phyloP scores from a whole-genome alignment of 1,284 basidiomycete species.

The Microbotryum violaceum region DNA sequence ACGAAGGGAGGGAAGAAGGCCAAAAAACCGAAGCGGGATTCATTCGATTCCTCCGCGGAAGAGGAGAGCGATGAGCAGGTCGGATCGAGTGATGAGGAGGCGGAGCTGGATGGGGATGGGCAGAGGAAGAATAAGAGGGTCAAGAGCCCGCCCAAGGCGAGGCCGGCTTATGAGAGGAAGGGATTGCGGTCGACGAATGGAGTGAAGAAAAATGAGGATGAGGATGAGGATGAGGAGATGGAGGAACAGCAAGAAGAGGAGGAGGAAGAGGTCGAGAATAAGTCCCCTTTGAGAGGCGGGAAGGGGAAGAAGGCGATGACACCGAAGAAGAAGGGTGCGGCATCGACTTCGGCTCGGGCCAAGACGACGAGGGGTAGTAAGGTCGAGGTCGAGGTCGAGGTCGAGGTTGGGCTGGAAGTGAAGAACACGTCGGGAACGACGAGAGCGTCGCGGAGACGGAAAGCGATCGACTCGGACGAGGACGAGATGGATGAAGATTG shows the following conservation, averaged over 20 bases:
- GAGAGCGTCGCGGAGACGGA: background rate
- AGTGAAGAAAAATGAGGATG: background rate
- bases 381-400: background rate
- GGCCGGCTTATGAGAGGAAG: background rate
- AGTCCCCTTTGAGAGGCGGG: constrained; percentile 38
- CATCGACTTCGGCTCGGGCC: background rate
- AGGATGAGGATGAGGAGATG: background rate
- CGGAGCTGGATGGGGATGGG: background rate
- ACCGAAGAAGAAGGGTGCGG: constrained; percentile 1
- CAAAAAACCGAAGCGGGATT: constrained; percentile 15
- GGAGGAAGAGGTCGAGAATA: constrained; percentile 25
- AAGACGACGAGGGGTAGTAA: background rate
- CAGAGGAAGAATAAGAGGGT: constrained; percentile 4
- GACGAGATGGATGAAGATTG: background rate
- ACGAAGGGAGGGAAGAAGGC: constrained; percentile 5
- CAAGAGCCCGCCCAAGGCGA: background rate
- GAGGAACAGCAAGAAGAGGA: constrained; percentile 7
- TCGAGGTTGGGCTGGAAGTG: background rate
- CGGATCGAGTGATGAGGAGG: background rate
- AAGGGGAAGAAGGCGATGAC: constrained; percentile 4
- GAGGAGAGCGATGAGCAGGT: constrained; percentile 36
- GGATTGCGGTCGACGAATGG: background rate
- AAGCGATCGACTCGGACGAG: background rate
- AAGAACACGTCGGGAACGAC: background rate
- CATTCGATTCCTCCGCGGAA: constrained; percentile 34